Evolutionary conservation across 2,329 filamentous ascomycete genomes (phyloP), one percentile per base, ranked within the genome.

Genomic region (Aureobasidium vineae): DNA sequence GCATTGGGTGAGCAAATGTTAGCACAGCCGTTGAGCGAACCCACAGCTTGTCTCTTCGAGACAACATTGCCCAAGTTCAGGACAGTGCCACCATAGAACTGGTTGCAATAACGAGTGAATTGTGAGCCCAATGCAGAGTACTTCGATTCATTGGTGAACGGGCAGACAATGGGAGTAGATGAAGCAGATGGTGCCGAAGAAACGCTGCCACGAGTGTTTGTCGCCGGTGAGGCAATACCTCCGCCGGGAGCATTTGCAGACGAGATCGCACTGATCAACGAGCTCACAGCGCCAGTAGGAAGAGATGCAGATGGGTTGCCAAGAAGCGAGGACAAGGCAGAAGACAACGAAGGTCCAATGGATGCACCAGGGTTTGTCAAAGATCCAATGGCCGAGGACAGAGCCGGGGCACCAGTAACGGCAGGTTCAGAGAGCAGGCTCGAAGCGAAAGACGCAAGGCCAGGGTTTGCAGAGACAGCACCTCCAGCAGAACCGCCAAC

Each of bases 51-150:
- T 49, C 63, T 57, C 49, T 54, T 64, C 16, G 26, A 23, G 16
- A 57, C n/a, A 1, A 41, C 41, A 5, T 40, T 65, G 16, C 28
- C 28, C 8, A 65, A 3, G n/a, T 23, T 54, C 38, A 65, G 1
- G 6, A 53, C 52, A n/a, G 4, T 40, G 15, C 63, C 63, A 16
- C 63, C 63, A 16, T 56, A 65, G 63, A 65, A 65, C 41, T 65
- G 13, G 63, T 65, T 65, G 8, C 63, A 65, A 41, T 43, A 65
- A 13, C 53, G 50, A 3, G 28, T 65, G 52, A 65, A 65, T 8
- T 49, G n/a, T 5, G 40, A 47, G 36, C 41, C 63, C 26, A 40
- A 5, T 2, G 26, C 23, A 3, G 19, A 43, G 41, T 57, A 57
- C 8, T 40, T 65, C 7, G 63, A 57, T 3, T 38, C n/a, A 15